phyloP scores from a whole-genome alignment of 1,284 basidiomycete species.

The Naganishia albida region DNA sequence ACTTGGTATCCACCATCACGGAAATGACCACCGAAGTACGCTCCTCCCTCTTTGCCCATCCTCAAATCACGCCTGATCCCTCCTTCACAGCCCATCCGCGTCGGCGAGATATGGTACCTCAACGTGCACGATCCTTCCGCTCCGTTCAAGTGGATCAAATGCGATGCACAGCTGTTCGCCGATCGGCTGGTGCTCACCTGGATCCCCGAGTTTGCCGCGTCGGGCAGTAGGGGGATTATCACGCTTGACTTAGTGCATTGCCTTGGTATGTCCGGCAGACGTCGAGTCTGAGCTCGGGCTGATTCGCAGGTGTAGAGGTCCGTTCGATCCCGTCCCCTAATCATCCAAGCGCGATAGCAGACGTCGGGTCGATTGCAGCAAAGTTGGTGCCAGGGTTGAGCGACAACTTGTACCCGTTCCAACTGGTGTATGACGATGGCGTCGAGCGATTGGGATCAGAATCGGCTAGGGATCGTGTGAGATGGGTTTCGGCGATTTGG shows the following conservation, averaged over 20 bases:
- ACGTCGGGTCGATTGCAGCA: conserved; percentile 79
- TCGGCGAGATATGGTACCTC: conserved; percentile 81
- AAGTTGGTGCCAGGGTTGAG: conserved; percentile 62
- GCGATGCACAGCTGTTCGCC: conserved; percentile 76
- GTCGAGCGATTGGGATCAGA: conserved; percentile 80
- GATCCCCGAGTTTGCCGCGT: conserved; percentile 63
- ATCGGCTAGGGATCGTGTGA: conserved; percentile 74
- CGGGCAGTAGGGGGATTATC: conserved; percentile 72
- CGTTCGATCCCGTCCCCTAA: conserved; percentile 73
- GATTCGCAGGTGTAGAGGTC: conserved; percentile 62
- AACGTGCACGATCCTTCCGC: conserved; percentile 72
- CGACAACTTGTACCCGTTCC: conserved; percentile 79
- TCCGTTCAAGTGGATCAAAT: conserved; percentile 78
- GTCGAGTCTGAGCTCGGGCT: neutral
- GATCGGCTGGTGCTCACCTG: conserved; percentile 77
- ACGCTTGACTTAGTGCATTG: conserved; percentile 80
- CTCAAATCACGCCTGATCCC: neutral
- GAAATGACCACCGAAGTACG: conserved; percentile 29
- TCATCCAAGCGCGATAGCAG: conserved; percentile 73
- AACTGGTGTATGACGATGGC: conserved; percentile 80
- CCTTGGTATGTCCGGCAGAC: conserved; percentile 42
- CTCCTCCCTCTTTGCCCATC: neutral
- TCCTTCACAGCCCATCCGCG: conserved; percentile 68
- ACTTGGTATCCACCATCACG: conserved; percentile 27
- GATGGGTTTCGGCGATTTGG: conserved; percentile 86